A percentile compares a stretch with the other conserved stretches of the same genome.
phyloP scores from a whole-genome alignment of 352 stramenopile genomes.

The Globisporangium acanthophoron region DNA sequence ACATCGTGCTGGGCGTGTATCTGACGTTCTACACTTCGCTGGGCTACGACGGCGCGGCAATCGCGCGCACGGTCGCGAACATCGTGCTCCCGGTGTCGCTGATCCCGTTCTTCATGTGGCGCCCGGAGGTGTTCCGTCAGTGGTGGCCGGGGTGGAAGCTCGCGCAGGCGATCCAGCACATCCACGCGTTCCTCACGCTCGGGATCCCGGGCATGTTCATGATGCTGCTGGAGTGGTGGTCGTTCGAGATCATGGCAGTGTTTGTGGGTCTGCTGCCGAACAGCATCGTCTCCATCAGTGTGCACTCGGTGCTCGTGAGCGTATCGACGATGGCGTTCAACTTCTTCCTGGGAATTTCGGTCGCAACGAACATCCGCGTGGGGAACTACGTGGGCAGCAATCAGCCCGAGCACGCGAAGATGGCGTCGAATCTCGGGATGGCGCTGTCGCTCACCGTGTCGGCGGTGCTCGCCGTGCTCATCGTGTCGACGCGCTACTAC shows the following conservation, averaged over 20 bases:
- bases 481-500: constrained; percentile 36
- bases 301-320: constrained; percentile 67
- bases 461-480: constrained; percentile 28
- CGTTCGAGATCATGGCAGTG: constrained; percentile 76
- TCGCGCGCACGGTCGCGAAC: constrained; percentile 62
- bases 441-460: constrained; percentile 41
- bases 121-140: constrained; percentile 28
- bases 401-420: constrained; percentile 77
- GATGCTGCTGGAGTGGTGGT: constrained; percentile 74
- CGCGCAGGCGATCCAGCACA: constrained; percentile 34
- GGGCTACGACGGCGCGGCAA: constrained; percentile 73
- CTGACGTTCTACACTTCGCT: constrained; percentile 75
- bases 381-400: constrained; percentile 80
- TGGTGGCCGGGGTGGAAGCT: constrained; percentile 73
- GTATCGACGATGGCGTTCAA: constrained; percentile 67
- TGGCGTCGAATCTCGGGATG: constrained; percentile 68
- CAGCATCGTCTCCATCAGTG: constrained; percentile 59
- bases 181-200: constrained; percentile 62
- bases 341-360: constrained; percentile 73
- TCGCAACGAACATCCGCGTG: constrained; percentile 77
- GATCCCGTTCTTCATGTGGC: constrained; percentile 61
- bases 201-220: constrained; percentile 70
- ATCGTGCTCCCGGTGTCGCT: constrained; percentile 48
- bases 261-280: constrained; percentile 58
- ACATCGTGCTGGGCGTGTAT: constrained; percentile 65